A percentile compares a stretch with the other conserved stretches of the same genome.
phyloP scores from a whole-genome alignment of 1,139 yeast genomes.

The Candida tetrigidarum region DNA sequence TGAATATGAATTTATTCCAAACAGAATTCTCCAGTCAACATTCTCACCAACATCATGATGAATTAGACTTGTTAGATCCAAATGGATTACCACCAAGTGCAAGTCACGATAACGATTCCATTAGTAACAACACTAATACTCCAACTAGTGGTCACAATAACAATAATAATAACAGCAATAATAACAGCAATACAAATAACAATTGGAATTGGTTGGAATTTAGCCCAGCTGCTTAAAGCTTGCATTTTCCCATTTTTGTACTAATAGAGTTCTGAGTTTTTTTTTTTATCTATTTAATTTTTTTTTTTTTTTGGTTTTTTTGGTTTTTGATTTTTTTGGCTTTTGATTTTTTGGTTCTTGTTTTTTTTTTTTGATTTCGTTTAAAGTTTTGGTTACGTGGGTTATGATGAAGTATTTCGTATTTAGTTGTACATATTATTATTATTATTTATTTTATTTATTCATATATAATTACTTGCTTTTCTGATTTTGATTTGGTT shows the following conservation, averaged over 20 bases:
- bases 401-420: too few relatives aligned
- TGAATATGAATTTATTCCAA: constrained; percentile 46
- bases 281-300: not conserved
- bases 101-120: not conserved
- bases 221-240: constrained; percentile 19
- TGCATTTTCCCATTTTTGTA: not conserved
- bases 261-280: not conserved
- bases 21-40: constrained; percentile 31
- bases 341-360: too few relatives aligned
- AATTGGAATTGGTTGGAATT: constrained; percentile 39
- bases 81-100: constrained; percentile 14
- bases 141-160: constrained; percentile 15
- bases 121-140: constrained; percentile 5
- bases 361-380: too few relatives aligned
- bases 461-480: constrained; percentile 36
- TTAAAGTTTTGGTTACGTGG: too few relatives aligned
- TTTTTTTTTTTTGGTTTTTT: not conserved
- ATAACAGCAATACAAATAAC: constrained; percentile 17
- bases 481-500: constrained; percentile 36
- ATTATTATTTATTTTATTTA: constrained; percentile 8
- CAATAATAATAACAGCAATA: constrained; percentile 17
- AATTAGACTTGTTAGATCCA: constrained; percentile 16
- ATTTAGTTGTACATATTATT: constrained; percentile 1
- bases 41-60: constrained; percentile 18
- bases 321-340: too few relatives aligned